Base-by-base conservation (phyloP, 106 monocot species). In the Apostasia ramifera region DNA sequence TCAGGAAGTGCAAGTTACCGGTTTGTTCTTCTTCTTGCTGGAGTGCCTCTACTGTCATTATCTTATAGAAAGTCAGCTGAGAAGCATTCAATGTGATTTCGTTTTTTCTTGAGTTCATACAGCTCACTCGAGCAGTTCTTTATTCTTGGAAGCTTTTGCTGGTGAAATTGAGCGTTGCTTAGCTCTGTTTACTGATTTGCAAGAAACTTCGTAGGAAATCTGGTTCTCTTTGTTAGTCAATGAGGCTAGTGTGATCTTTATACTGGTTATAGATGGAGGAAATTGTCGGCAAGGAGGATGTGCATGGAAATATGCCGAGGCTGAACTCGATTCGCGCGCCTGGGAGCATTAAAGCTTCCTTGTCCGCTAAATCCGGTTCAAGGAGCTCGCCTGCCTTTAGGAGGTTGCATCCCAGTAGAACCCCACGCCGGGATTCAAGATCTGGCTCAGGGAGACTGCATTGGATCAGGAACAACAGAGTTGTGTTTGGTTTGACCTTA, bases 401-500 rank as follows among this genome's bases (percentile, higher is more conserved):
- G 53, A 78, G 80, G 61, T 55, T 73, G 53, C 66, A 70, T 67
- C 76, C 85, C 40, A 62, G 38, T 66, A 71, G 81, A 53, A 82
- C 87, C 45, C 70, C 94, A 11, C 68, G 84, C 7, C 84, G 81
- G 66, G 91, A 91, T 8, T 74, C 83, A 0, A 88, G 71, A 47
- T 60, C 67, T 12, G 12, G 8, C 5, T 43, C 11, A 3, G 53
- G 61, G 48, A 74, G 50, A 15, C 64, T 85, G 62, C 75, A 74
- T 37, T 88, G 82, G 79, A 6, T 95, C 41, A 71, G 73, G 8
- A 79, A 79, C 62, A 88, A 95, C 49, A 78, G 83, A 6, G 69
- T 91, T 12, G 61, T 91, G 54, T 69, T 91, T 60, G 83, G 85
- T 77, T 63, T 95, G 74, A 71, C 83, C 9, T 60, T 95, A 1